Conservation (phyloP, 2,329 filamentous ascomycete genomes). For the Talaromyces sp. region DNA sequence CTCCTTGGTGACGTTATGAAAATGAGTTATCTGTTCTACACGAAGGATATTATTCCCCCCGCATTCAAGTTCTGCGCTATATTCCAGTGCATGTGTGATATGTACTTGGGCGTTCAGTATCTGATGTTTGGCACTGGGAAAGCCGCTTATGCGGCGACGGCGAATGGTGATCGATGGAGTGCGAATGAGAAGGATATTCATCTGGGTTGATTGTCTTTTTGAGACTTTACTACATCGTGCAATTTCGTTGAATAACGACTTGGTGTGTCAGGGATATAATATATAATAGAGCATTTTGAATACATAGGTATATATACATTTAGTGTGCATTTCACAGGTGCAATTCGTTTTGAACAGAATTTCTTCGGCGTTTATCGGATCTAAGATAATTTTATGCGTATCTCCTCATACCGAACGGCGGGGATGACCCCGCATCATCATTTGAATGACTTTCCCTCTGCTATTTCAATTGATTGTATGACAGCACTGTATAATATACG, state of each 20-base stretch:
- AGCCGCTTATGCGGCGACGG: conserved; percentile 24
- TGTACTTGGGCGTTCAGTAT: conserved; percentile 48
- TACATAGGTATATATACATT: not conserved
- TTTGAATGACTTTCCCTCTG: not conserved
- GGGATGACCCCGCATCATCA: conserved; percentile 6
- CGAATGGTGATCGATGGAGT: conserved; percentile 28
- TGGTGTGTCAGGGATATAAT: not conserved
- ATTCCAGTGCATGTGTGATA: conserved; percentile 49
- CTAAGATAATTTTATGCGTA: not conserved
- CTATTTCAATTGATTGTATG: not conserved
- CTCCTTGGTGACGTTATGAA: conserved; percentile 51
- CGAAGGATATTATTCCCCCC: conserved; percentile 43
- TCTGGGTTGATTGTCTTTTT: conserved; percentile 29
- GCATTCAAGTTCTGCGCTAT: conserved; percentile 49
- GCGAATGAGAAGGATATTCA: conserved; percentile 39
- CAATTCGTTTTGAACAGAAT: not conserved
- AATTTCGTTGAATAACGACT: not conserved
- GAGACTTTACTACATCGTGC: not conserved
- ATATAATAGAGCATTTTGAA: not conserved
- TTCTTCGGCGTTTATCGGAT: not conserved
- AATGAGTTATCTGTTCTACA: conserved; percentile 50
- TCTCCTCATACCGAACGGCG: conserved; percentile 3
- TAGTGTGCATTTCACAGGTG: not conserved
- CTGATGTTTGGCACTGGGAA: conserved; percentile 43
- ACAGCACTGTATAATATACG: not conserved